Base-by-base conservation (phyloP, 345 rosid species). In the Erysimum cheiranthoides region DNA sequence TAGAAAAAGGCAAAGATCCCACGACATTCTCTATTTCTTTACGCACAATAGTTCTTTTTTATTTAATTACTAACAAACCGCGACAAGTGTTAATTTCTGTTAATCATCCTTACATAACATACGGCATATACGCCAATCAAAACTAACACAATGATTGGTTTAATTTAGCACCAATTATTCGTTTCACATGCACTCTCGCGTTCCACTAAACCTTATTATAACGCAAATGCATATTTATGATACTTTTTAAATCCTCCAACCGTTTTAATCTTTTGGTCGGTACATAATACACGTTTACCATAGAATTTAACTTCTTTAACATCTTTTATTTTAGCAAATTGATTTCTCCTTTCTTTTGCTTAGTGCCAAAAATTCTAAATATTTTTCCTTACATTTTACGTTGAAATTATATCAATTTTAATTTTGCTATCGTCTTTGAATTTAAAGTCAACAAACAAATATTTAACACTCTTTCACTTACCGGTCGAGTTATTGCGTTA, bases 1-100 rank as follows among this genome's bases (percentile, higher is more conserved):
- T 39, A 25, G 16, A 14, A 52, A 13, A 36, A 53, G 5, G 28
- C 52, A 57, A 77, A 56, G 40, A 64, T 62, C 53, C 68, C 76
- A 71, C 66, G 76, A 77, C 80, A 77, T 65, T 71, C 80, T 77
- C 71, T 38, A 18, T 17, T 36, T 66, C 36, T 42, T 58, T 47
- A 61, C 62, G 45, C 61, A 64, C 32, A 27, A 50, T 12, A n/a
- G 2, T 54, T 34, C 3, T 66, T 59, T 46, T 49, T 54, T 21
- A 21, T 21, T 5, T 10, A 3, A 68, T 61, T 61, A 42, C 47
- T 54, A 39, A 57, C 50, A 57, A 66, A 66, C 42, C 16, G 16
- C 5, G 42, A 64, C 76, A 66, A 77, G 64, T 78, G 73, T 72
- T 21, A 21, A 21, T 21, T 71, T 58, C 66, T 71, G 66, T 71